Conservation (phyloP, 805 yeast species). For the Hyphopichia homilentoma region DNA sequence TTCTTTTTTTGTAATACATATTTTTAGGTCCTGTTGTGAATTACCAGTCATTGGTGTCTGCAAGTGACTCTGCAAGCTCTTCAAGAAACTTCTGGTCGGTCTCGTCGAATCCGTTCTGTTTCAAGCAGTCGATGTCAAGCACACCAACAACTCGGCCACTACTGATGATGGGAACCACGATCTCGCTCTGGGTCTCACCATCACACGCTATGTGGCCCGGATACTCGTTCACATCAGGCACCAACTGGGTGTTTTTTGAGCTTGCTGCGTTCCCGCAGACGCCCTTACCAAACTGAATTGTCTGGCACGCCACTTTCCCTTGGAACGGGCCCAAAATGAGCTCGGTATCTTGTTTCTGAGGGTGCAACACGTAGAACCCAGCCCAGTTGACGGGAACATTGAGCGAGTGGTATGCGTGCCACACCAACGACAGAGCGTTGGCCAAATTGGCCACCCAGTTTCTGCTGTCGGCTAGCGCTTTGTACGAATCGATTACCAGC, state of each 20-base stretch:
- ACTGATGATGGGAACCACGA: conserved; percentile 76
- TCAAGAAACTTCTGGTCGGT: conserved; percentile 60
- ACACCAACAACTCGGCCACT: conserved; percentile 58
- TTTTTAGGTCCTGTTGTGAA: neutral
- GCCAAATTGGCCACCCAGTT: conserved; percentile 92
- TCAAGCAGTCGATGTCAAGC: conserved; percentile 79
- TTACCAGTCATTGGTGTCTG: conserved; percentile 51
- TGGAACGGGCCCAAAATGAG: conserved; percentile 89
- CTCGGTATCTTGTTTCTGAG: conserved; percentile 28
- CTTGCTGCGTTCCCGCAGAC: conserved; percentile 89
- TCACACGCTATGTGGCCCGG: conserved; percentile 98
- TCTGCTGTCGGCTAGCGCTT: conserved; percentile 60
- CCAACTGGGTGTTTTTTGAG: conserved; percentile 60
- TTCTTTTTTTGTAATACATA: neutral
- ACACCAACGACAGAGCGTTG: conserved; percentile 79
- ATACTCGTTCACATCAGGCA: conserved; percentile 68
- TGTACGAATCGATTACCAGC: conserved; percentile 55
- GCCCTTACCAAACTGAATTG: conserved; percentile 72
- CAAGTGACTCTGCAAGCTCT: conserved; percentile 50
- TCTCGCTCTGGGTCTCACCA: conserved; percentile 89
- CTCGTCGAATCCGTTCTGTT: conserved; percentile 60
- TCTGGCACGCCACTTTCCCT: conserved; percentile 95
- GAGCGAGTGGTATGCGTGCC: conserved; percentile 80
- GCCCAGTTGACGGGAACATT: conserved; percentile 76
- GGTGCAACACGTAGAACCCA: conserved; percentile 72